Evolutionary conservation across 441 rosid species (phyloP).

Genomic region (Viola pubescens): DNA sequence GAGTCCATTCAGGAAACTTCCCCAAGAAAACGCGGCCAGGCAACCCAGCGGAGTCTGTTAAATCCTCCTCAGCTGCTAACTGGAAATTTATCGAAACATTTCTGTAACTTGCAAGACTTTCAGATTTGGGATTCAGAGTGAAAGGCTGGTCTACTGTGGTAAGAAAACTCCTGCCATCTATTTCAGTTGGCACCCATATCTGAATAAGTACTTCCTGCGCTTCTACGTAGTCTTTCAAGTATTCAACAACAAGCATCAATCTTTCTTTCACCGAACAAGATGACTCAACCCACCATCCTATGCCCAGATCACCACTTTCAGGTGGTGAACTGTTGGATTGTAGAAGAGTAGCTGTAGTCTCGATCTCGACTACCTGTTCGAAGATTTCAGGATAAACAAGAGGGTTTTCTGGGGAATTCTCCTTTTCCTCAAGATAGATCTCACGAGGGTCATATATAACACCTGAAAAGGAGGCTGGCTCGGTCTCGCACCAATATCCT

Average conservation of each 20-base stretch:
- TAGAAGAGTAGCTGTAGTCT: slow-evolving; percentile 2
- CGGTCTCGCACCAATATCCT: slow-evolving; percentile 63
- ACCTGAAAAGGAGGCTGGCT: slow-evolving; percentile 26
- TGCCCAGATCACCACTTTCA: slow-evolving; percentile 40
- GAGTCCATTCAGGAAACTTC: slow-evolving; percentile 34
- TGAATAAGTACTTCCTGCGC: slow-evolving; percentile 56
- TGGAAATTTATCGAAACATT: slow-evolving; percentile 22
- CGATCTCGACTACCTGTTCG: slow-evolving; percentile 24
- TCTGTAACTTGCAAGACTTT: slow-evolving; percentile 27
- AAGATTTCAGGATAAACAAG: slow-evolving; percentile 26
- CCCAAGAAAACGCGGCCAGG: slow-evolving; percentile 33
- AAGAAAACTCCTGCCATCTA: slow-evolving; percentile 48
- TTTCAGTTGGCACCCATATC: slow-evolving; percentile 66
- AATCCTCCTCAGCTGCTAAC: slow-evolving; percentile 25
- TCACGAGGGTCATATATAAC: slow-evolving; percentile 21
- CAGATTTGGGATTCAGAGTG: slow-evolving; percentile 17
- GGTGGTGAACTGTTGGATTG: slow-evolving; percentile 31
- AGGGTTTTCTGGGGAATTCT: slow-evolving; percentile 19
- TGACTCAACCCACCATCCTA: slow-evolving; percentile 55
- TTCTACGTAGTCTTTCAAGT: slow-evolving; percentile 43
- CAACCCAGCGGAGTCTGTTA: slow-evolving; percentile 26
- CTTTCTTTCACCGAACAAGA: slow-evolving; percentile 43
- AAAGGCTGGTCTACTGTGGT: slow-evolving; percentile 61
- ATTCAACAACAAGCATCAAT: slow-evolving; percentile 38
- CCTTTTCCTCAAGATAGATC: slow-evolving; percentile 25